Evolutionary conservation across 169 alveolate species (phyloP).

Genomic region (Prorocentrum cordatum): DNA sequence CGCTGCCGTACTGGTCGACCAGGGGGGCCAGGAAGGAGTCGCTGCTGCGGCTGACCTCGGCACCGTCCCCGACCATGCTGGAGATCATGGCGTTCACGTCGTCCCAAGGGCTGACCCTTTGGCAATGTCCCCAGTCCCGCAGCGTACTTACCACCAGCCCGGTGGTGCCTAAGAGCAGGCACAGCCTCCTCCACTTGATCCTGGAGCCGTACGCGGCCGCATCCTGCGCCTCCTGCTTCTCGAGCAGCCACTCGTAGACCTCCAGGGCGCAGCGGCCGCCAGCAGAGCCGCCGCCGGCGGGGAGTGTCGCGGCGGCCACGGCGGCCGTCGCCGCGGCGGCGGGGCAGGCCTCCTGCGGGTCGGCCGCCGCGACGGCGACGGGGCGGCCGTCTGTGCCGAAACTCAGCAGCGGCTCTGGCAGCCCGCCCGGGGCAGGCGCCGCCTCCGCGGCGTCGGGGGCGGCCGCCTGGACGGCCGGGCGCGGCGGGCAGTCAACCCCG

Average conservation of each 20-base stretch:
- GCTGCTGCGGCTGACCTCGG: not conserved
- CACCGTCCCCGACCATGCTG: not conserved
- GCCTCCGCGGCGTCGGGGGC: too few species aligned
- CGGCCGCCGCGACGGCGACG: too few species aligned
- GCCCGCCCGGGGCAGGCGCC: too few species aligned
- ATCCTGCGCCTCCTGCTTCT: not conserved
- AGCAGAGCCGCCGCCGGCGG: too few species aligned
- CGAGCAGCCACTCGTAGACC: slow-evolving; percentile 4
- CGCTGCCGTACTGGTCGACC: not conserved
- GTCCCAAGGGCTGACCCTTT: not conserved
- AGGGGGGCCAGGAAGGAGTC: not conserved
- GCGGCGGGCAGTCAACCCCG: too few species aligned
- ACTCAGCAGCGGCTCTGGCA: too few species aligned
- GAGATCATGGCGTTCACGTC: not conserved
- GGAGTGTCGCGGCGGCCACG: too few species aligned
- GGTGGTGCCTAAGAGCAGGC: not conserved
- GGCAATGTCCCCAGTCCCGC: not conserved
- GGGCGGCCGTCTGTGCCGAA: too few species aligned
- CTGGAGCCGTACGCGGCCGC: not conserved
- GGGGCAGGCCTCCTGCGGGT: too few species aligned
- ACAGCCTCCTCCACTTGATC: slow-evolving; percentile 10
- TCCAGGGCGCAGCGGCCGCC: too few species aligned
- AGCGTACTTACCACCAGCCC: not conserved
- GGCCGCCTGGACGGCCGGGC: too few species aligned
- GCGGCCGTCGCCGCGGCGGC: too few species aligned